These are phyloP conservation scores for Phaeosphaeriaceae sp. DNA, from an alignment of 2,329 filamentous ascomycete genomes.

Conservation along the genomic window DNA sequence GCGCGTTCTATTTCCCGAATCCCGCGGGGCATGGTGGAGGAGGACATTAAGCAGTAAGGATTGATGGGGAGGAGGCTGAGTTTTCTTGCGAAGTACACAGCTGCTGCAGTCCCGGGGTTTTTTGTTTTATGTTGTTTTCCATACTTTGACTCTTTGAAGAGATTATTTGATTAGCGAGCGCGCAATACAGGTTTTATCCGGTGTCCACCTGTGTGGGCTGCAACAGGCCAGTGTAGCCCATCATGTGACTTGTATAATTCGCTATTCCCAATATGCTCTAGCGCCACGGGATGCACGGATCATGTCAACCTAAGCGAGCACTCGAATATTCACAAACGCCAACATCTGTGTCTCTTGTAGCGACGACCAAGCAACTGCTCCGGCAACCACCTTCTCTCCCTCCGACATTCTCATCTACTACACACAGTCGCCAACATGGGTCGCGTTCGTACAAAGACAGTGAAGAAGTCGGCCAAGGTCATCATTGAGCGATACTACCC, in stretches of 20 bases:
- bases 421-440: slow-evolving; percentile 56
- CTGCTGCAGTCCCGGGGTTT: no score
- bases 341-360: slow-evolving; percentile 14
- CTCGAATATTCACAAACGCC: slow-evolving; percentile 11
- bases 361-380: slow-evolving; percentile 36
- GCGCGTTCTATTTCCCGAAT: slow-evolving; percentile 67
- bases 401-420: slow-evolving; percentile 22
- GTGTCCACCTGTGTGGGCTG: no score
- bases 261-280: slow-evolving; percentile 2
- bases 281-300: slow-evolving; percentile 1
- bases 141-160: background rate
- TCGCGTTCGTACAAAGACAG: slow-evolving; percentile 68
- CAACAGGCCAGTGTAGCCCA: no score
- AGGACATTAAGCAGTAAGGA: slow-evolving; percentile 7
- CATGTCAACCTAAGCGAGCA: slow-evolving; percentile 27
- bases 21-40: slow-evolving; percentile 41
- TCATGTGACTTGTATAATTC: background rate
- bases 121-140: slow-evolving; percentile 1
- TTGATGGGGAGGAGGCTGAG: background rate
- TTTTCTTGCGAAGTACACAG: background rate
- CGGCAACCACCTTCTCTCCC: slow-evolving; percentile 35
- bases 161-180: slow-evolving; percentile 21
- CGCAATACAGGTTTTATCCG: slow-evolving; percentile 7
- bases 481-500: slow-evolving; percentile 90
- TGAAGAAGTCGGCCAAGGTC: slow-evolving; percentile 95